These are phyloP conservation scores for Persicaria maculosa DNA, from an alignment of 148 eudicot species.

Conservation along the genomic window DNA sequence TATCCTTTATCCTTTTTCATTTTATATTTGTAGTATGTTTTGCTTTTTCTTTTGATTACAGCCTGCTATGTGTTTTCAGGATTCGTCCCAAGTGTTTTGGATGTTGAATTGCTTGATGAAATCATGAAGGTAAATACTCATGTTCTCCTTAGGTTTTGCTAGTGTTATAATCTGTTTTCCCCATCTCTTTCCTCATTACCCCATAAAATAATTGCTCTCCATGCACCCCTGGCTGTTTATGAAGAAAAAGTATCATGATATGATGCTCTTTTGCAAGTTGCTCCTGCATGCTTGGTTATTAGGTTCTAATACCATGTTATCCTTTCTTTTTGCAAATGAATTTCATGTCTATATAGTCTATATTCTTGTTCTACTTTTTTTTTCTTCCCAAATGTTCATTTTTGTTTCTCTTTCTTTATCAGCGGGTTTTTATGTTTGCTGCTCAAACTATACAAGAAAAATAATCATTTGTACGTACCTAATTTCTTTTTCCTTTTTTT, in stretches of 20 bases:
- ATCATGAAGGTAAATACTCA: conserved; percentile 40
- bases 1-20: neutral
- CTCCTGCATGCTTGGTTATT: neutral
- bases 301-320: no score
- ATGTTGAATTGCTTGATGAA: conserved; percentile 54
- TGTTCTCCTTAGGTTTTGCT: neutral
- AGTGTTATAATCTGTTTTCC: neutral
- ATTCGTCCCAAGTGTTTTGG: conserved; percentile 54
- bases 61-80: conserved; percentile 29
- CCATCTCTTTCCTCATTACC: neutral
- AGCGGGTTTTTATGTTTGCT: neutral
- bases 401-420: neutral
- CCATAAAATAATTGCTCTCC: neutral
- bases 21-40: conserved; percentile 7
- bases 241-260: neutral
- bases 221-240: neutral
- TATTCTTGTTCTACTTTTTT: neutral
- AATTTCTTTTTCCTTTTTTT: neutral
- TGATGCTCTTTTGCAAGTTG: neutral
- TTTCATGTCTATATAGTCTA: neutral
- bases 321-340: neutral
- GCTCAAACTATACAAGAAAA: neutral
- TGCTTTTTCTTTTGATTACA: neutral
- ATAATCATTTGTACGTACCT: neutral
- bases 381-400: neutral